Evolutionary conservation across 1,284 basidiomycete genomes (phyloP).

Genomic region (Cutaneotrichosporon cutaneum): DNA sequence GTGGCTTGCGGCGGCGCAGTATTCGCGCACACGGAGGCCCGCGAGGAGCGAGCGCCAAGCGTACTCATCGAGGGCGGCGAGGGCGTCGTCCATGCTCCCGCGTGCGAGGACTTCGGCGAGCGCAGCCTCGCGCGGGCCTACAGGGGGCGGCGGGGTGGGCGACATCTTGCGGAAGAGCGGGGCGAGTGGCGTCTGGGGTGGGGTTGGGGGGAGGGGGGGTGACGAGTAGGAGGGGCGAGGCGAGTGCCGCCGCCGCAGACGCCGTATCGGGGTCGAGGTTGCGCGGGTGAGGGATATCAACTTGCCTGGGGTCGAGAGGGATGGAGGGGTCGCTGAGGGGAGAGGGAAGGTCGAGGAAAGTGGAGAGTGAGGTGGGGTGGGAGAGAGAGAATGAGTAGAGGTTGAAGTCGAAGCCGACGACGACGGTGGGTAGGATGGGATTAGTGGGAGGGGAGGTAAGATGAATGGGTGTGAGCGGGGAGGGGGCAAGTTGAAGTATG

Average conservation of each 20-base stretch:
- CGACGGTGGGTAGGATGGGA: background rate
- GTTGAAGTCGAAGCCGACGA: background rate
- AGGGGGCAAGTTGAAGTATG: background rate
- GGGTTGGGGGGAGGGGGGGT: background rate
- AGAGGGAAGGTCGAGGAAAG: background rate
- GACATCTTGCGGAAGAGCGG: background rate
- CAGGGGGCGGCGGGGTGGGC: background rate
- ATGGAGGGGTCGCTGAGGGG: background rate
- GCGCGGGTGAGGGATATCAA: background rate
- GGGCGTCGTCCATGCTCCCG: background rate
- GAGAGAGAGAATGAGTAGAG: background rate
- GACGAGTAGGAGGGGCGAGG: background rate
- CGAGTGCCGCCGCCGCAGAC: background rate
- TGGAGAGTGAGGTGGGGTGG: background rate
- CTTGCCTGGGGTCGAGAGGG: background rate
- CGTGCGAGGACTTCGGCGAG: slow-evolving; percentile 13
- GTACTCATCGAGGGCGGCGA: slow-evolving; percentile 23
- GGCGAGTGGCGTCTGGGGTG: background rate
- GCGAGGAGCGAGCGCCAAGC: slow-evolving; percentile 26
- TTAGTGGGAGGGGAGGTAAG: background rate
- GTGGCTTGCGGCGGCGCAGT: slow-evolving; percentile 18
- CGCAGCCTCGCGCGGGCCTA: slow-evolving; percentile 18
- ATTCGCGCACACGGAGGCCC: slow-evolving; percentile 24
- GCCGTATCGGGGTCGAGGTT: background rate
- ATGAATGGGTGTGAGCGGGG: background rate